Evolutionary conservation across 2,329 filamentous ascomycete species (phyloP), one percentile per base, ranked within the genome.

Genomic region (Mycogone perniciosa): DNA sequence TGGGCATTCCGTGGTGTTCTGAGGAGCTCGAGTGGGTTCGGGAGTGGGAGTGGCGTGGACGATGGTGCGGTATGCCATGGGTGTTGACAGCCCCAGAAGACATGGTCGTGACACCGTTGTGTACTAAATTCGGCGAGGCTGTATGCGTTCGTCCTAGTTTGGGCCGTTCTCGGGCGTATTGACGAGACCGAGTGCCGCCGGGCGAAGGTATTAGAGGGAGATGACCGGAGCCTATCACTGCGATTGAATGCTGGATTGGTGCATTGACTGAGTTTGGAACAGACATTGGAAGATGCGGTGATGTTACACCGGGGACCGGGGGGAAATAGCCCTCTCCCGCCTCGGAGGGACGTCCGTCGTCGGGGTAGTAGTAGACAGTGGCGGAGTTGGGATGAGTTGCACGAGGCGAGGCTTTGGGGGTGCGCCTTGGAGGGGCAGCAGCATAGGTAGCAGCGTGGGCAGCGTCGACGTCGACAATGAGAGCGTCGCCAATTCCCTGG

Each of bases 401-500:
- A 52, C 84, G 77, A 3, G 91, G 91, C 7, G 90, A 96, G 8
- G 88, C 84, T 59, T 85, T 86, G 1, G 91, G 90, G 0, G 89
- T 91, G 53, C 86, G 80, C 48, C 84, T 81, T 11, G 90, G 89
- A 20, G 43, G 11, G 20, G 20, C 20, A 20, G 20, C 20, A 20
- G 20, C 20, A 3, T 20, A 20, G 20, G 20, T 3, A 20, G 20
- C 20, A 20, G 20, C 20, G 20, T 20, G 20, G 20, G 20, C 20
- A 2, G 20, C 20, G 20, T 20, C 20, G 20, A 95, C 83, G 60
- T 97, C 91, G 63, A 99, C 96, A 57, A 96, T 65, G 54, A 99
- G 77, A 6, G 93, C 93, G 64, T 99, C 93, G 48, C 91, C 86
- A 42, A 96, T 85, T 0, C 76, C 82, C 71, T 97, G 93, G 6